Evolutionary conservation across 2,329 filamentous ascomycete genomes (phyloP), one percentile per base, ranked within the genome.

Genomic region (Cytospora piceae): DNA sequence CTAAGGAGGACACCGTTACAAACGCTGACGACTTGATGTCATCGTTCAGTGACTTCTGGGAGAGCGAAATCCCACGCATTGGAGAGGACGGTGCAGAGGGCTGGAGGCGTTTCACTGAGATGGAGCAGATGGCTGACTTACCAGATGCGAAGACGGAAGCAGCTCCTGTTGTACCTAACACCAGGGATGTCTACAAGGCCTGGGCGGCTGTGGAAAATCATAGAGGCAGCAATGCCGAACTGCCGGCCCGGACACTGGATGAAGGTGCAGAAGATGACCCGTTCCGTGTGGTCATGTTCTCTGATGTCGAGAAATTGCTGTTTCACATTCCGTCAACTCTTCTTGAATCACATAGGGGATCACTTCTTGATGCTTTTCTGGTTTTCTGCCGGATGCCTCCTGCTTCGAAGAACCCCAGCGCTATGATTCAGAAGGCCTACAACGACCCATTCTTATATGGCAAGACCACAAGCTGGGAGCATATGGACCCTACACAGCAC

Each of bases 41-140:
- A 2, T 73, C 73, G 0, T 91, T 97, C 68, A 80, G 85, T 57
- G 83, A 88, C 2, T 97, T 95, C 69, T 98, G 95, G 95, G 93
- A 97, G 66, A 91, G 88, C 64, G 94, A 97, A 73, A 83, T 87
- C 0, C 81, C 90, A 0, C 86, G 94, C 7, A 84, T 97, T 62
- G 94, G 94, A 12, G 94, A 98, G 71, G 72, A 77, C 0, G 82
- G 80, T 2, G 89, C 92, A 3, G 81, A 82, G 67, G 93, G 93
- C 0, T 97, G 93, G 93, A 74, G 72, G 2, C 72, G 79, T n/a
- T 88, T 82, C 69, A 76, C 79, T 17, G 72, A 75, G n/a, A 72
- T 71, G 20, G 73, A 66, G 1, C 77, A 73, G 17, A 66, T 74
- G 65, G 74, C 73, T 20, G 81, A 83, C 37, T 73, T 79, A 2